phyloP scores from a whole-genome alignment of 148 eudicot genomes.

The Selenicereus undatus region DNA sequence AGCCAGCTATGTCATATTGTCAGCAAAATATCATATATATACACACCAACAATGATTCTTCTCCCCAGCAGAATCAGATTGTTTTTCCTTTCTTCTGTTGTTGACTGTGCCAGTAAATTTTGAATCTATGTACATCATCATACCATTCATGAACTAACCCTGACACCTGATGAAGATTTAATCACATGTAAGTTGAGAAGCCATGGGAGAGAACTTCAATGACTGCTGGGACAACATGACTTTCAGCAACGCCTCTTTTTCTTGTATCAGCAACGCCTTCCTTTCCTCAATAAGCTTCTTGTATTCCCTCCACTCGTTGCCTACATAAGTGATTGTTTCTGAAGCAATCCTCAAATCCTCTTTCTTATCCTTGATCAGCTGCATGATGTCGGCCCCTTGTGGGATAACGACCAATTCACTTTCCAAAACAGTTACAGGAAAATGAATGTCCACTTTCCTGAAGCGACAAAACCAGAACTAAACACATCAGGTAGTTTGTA shows the following conservation, averaged over 20 bases:
- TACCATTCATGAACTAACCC: not conserved
- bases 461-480: not conserved
- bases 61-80: too few relatives aligned
- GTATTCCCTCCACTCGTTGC: not conserved
- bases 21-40: too few relatives aligned
- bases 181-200: not conserved
- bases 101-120: too few relatives aligned
- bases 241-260: not conserved
- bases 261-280: slow-evolving; percentile 7
- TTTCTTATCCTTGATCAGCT: slow-evolving; percentile 14
- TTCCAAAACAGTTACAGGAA: slow-evolving; percentile 10
- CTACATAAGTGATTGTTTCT: not conserved
- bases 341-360: not conserved
- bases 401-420: not conserved
- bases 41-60: too few relatives aligned
- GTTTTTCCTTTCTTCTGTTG: too few relatives aligned
- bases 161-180: not conserved
- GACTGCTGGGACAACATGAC: slow-evolving; percentile 10
- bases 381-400: not conserved
- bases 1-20: too few relatives aligned
- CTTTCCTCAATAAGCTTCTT: slow-evolving; percentile 12
- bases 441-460: slow-evolving; percentile 23
- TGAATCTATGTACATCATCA: too few relatives aligned
- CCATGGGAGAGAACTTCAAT: not conserved
- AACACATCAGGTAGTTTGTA: not conserved